Conservation (phyloP, 2,329 filamentous ascomycete species). For the Ascochyta lentis region DNA sequence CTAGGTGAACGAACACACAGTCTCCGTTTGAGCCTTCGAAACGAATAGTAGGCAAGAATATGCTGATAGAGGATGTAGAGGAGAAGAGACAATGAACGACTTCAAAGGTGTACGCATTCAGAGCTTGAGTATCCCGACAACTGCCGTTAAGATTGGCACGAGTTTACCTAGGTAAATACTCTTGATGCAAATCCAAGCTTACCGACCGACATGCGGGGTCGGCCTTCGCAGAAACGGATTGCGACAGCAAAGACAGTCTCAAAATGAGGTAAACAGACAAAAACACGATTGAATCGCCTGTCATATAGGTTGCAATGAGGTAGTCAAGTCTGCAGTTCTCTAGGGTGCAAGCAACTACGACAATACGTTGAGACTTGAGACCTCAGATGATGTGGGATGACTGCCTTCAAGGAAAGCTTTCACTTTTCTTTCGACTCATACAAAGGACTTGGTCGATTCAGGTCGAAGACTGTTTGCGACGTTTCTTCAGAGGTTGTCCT, state of each 20-base stretch:
- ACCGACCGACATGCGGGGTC: conserved; percentile 26
- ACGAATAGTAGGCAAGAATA: background rate
- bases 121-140: background rate
- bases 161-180: conserved; percentile 7
- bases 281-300: background rate
- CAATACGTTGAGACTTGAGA: no score
- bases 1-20: background rate
- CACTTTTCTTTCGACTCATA: no score
- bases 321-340: background rate
- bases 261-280: background rate
- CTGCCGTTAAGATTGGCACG: background rate
- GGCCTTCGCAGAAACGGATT: conserved; percentile 6
- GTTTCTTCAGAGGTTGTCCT: background rate
- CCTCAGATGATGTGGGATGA: background rate
- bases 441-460: background rate
- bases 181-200: conserved; percentile 9
- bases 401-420: background rate
- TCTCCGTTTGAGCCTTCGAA: background rate
- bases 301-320: background rate
- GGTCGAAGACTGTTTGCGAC: background rate
- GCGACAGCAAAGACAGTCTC: conserved; percentile 3
- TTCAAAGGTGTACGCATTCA: no score
- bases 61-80: background rate
- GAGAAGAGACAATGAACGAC: background rate
- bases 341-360: background rate